Conservation (phyloP, 805 yeast species). For the Starmera pachycereana region DNA sequence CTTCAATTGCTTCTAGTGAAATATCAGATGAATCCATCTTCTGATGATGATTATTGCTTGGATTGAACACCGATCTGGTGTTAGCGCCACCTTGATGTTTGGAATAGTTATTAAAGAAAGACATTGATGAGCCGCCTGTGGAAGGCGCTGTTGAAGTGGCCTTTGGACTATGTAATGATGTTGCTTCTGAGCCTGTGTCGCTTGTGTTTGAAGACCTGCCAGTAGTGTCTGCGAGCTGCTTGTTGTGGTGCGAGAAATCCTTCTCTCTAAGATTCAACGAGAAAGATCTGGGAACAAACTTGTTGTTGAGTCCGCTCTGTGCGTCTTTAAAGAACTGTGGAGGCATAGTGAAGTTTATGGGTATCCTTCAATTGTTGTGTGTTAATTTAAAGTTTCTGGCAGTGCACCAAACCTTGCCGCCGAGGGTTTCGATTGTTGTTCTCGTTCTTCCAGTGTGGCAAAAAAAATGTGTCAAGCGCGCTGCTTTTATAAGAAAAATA, state of each 20-base stretch:
- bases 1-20: too few species aligned
- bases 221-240: background rate
- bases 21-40: too few species aligned
- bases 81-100: slow-evolving; percentile 1
- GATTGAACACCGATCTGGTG: background rate
- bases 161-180: slow-evolving; percentile 1
- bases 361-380: too few species aligned
- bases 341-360: slow-evolving; percentile 5
- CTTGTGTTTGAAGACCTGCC: background rate
- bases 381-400: too few species aligned
- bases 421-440: too few species aligned
- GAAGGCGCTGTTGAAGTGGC: slow-evolving; percentile 5
- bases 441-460: too few species aligned
- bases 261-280: slow-evolving; percentile 9
- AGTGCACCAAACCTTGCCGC: too few species aligned
- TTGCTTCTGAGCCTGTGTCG: slow-evolving; percentile 1
- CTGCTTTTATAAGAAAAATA: too few species aligned
- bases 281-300: slow-evolving; percentile 14
- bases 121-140: slow-evolving; percentile 3
- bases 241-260: background rate
- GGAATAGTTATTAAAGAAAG: slow-evolving; percentile 1
- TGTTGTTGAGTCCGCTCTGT: slow-evolving; percentile 9
- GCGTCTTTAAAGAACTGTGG: slow-evolving; percentile 18
- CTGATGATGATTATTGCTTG: too few species aligned
- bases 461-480: too few species aligned